Base-by-base conservation (phyloP, 257 asterid species). In the Scutellaria minor region DNA sequence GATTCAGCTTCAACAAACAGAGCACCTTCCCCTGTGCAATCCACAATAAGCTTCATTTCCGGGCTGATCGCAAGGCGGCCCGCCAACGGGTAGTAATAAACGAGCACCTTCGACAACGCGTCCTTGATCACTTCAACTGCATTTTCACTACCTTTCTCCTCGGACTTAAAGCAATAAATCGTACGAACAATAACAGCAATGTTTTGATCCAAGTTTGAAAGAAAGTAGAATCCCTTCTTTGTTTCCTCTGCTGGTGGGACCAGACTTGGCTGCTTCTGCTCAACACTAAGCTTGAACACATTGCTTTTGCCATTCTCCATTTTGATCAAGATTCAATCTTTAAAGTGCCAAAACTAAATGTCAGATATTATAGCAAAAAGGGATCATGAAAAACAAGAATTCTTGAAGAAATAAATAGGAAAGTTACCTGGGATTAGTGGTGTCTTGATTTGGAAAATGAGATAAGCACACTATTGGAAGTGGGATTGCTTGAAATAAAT, bases 1-100 rank as follows among this genome's bases (percentile, higher is more conserved):
- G 97, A 90, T 55, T 89, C 97, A 0, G 97, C 98, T 81, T 88
- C 97, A 42, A 93, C 96, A 61, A 89, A 91, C 11, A 91, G 85
- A 0, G 95, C 97, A 0, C 98, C 98, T 73, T 89, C 89, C 2
- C 83, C 96, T 0, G 86, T 88, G 79, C 97, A 93, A 51, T 93
- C 86, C 53, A 93, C 94, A 8, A 80, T 81, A 2, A 93, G 96
- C 75, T 93, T 93, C 85, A 84, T 89, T 44, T 89, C 91, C 0
- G 86, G 83, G 78, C 93, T 85, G 0, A 91, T 70, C 1, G 87
- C 81, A 15, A 93, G 83, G 4, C 96, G 81, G 41, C 98, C 97
- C 0, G 96, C 96, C 5, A 89, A 65, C 0, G 96, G 98, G 75
- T 91, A 89, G 66, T 86, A 93, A 7, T 82, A 80, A 44, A 89